These are phyloP conservation scores for Trebouxia gelatinosa DNA, from an alignment of 163 green algal genomes.

Conservation along the genomic window DNA sequence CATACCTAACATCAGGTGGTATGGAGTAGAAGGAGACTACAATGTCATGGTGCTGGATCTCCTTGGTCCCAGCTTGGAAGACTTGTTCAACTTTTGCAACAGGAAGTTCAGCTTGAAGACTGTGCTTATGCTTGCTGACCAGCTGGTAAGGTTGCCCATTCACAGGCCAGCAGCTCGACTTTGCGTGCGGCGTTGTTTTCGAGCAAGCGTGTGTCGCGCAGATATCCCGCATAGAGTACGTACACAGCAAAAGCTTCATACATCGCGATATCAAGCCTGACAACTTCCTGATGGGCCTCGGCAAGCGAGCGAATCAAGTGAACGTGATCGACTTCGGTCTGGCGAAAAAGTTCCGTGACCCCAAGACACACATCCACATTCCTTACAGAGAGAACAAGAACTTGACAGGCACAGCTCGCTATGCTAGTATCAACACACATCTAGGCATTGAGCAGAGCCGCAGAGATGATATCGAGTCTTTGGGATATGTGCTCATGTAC, in stretches of 20 bases:
- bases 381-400: constrained; percentile 99
- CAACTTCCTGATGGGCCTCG: constrained; percentile 99
- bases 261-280: constrained; percentile 99
- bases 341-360: constrained; percentile 99
- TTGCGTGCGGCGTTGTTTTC: no score
- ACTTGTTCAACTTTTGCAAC: constrained; percentile 99
- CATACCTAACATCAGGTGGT: constrained; percentile 98
- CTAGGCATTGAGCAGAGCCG: constrained; percentile 94
- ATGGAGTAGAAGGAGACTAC: constrained; percentile 98
- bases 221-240: constrained; percentile 96
- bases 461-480: constrained; percentile 93
- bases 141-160: constrained; percentile 76
- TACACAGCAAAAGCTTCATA: constrained; percentile 98
- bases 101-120: constrained; percentile 98
- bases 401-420: constrained; percentile 97
- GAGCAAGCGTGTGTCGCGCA: constrained; percentile 47
- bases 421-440: constrained; percentile 99
- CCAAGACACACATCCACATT: constrained; percentile 98
- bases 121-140: constrained; percentile 98
- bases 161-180: not conserved
- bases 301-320: constrained; percentile 96
- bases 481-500: constrained; percentile 99
- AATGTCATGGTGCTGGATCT: constrained; percentile 99
- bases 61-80: constrained; percentile 94
- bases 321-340: constrained; percentile 99